Percentiles rank a stretch among this genome's conserved stretches.
phyloP scores from a whole-genome alignment of 352 stramenopile species.

The Phytophthora pseudosyringae region DNA sequence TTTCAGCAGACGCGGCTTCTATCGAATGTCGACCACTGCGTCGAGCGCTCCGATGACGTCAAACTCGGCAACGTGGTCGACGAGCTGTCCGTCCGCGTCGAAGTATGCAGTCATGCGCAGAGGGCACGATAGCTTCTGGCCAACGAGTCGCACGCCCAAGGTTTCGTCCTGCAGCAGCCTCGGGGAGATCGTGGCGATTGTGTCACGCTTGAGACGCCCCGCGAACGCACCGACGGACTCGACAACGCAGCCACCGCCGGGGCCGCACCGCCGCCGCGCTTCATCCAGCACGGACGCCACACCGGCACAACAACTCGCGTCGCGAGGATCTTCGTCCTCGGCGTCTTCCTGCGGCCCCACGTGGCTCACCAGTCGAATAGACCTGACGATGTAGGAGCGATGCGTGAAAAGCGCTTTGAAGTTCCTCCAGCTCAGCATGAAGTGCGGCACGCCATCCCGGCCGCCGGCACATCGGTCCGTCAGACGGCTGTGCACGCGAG shows the following conservation, averaged over 20 bases:
- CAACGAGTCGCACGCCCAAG: neutral
- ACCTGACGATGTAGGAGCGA: neutral
- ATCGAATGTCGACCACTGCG: neutral
- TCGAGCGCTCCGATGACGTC: neutral
- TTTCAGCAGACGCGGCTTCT: neutral
- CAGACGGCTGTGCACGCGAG: neutral
- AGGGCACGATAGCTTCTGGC: neutral
- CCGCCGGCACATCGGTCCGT: neutral
- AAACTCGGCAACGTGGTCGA: neutral
- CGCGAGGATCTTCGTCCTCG: no score
- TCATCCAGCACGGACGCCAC: no score
- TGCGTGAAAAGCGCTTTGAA: neutral
- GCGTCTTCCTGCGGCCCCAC: no score
- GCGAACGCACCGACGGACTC: slow-evolving; percentile 20
- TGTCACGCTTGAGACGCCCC: slow-evolving; percentile 13
- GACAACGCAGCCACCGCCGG: slow-evolving; percentile 20
- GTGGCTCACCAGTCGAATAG: neutral
- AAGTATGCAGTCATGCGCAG: neutral
- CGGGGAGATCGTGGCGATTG: slow-evolving; percentile 10
- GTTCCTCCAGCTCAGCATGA: neutral
- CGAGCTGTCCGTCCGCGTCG: neutral
- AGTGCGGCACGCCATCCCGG: neutral
- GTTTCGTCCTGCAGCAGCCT: slow-evolving; percentile 6
- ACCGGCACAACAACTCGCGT: no score
- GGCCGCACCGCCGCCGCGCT: neutral